phyloP scores from a whole-genome alignment of 2,329 filamentous ascomycete genomes.

The Sporothrix inflata region DNA sequence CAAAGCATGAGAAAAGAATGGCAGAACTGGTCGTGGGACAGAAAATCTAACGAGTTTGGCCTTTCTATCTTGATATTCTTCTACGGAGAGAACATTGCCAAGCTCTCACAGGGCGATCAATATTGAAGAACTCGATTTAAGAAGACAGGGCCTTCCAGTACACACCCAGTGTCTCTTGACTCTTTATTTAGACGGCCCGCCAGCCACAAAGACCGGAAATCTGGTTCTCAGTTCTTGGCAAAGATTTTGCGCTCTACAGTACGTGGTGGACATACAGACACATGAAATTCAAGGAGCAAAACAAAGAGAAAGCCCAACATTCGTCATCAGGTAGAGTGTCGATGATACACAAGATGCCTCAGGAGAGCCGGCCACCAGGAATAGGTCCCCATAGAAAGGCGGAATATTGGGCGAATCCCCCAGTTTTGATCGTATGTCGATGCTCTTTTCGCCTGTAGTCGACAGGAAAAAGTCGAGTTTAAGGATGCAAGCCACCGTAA shows the following conservation, averaged over 20 bases:
- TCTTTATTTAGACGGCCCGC: slow-evolving; percentile 11
- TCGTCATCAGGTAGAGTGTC: slow-evolving; percentile 1
- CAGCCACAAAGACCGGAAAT: not conserved
- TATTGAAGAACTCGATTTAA: not conserved
- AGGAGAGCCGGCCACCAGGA: slow-evolving; percentile 25
- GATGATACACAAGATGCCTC: slow-evolving; percentile 25
- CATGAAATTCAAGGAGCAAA: not conserved
- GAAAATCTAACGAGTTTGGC: not conserved
- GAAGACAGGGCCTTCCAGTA: no score
- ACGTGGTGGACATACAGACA: not conserved
- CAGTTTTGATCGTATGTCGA: not conserved
- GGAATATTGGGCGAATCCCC: not conserved
- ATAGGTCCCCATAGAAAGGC: not conserved
- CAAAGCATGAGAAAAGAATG: no score
- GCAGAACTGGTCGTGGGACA: no score
- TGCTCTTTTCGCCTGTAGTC: not conserved
- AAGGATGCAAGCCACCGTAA: not conserved
- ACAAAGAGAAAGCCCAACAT: not conserved
- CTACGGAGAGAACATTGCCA: not conserved
- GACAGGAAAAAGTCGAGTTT: not conserved
- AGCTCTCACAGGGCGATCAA: not conserved
- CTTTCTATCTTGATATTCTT: not conserved
- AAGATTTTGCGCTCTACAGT: not conserved
- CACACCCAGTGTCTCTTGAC: not conserved
- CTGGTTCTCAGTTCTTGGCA: not conserved